These are phyloP conservation scores for Eimeria praecox DNA, from an alignment of 169 alveolate species.

Conservation along the genomic window DNA sequence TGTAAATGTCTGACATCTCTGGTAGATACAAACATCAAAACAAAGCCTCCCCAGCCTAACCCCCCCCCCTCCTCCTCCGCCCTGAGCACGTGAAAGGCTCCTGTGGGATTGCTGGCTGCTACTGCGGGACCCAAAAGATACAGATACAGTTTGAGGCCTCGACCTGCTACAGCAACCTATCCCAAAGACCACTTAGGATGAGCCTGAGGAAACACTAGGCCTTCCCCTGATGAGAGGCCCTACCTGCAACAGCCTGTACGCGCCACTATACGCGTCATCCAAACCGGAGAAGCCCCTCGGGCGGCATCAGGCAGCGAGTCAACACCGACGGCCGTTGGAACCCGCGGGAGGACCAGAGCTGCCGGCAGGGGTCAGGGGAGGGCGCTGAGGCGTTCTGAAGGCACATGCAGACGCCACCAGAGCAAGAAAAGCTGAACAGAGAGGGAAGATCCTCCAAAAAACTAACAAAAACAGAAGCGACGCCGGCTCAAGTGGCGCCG, in stretches of 20 bases:
- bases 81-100: not conserved
- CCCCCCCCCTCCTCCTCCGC: not conserved
- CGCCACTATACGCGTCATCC: not conserved
- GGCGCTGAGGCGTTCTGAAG: not conserved
- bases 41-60: not conserved
- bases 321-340: not conserved
- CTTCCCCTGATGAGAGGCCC: not conserved
- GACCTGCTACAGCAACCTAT: not conserved
- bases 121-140: not conserved
- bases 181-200: not conserved
- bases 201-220: not conserved
- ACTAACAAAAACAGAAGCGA: not conserved
- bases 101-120: not conserved
- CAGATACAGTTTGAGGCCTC: no score
- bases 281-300: not conserved
- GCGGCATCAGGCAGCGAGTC: not conserved
- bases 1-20: slow-evolving; percentile 40
- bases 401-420: not conserved
- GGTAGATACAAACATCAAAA: not conserved
- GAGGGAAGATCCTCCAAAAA: not conserved
- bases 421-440: not conserved
- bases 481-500: not conserved
- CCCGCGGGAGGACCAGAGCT: not conserved
- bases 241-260: not conserved
- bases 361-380: not conserved